Percentiles rank a stretch among this genome's conserved stretches.
phyloP scores from a whole-genome alignment of 495 filamentous ascomycete genomes.

The Lophium mytilinum region DNA sequence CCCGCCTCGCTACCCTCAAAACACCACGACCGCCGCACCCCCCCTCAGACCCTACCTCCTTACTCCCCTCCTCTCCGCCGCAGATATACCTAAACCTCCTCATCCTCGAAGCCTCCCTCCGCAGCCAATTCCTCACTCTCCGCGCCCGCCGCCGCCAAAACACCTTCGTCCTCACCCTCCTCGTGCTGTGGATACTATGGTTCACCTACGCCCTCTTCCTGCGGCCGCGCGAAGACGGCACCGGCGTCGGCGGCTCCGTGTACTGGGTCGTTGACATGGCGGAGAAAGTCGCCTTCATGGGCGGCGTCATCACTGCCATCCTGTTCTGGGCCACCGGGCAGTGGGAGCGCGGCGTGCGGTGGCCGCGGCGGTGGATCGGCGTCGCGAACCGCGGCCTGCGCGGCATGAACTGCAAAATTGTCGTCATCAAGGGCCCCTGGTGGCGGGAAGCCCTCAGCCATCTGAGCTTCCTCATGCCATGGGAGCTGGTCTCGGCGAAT shows the following conservation, averaged over 20 bases:
- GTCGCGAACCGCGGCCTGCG: constrained; percentile 83
- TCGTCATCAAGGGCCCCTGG: constrained; percentile 76
- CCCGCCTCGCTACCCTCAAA: constrained; percentile 20
- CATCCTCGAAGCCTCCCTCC: constrained; percentile 89
- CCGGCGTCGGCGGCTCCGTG: constrained; percentile 79
- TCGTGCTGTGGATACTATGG: constrained; percentile 68
- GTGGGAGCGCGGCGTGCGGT: constrained; percentile 89
- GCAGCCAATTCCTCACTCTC: constrained; percentile 83
- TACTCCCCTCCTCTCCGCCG: constrained; percentile 80
- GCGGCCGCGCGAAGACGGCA: constrained; percentile 82
- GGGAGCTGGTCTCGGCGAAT: constrained; percentile 14
- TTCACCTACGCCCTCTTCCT: constrained; percentile 85
- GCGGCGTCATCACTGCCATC: constrained; percentile 71
- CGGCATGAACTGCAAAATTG: constrained; percentile 90
- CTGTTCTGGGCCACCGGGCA: constrained; percentile 90
- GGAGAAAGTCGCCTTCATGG: constrained; percentile 81
- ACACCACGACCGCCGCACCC: constrained; percentile 32
- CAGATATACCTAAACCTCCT: constrained; percentile 98
- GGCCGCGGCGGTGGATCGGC: constrained; percentile 85
- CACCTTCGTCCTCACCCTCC: constrained; percentile 82
- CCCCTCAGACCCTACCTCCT: constrained; percentile 62
- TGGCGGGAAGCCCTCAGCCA: constrained; percentile 66
- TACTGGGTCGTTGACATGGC: constrained; percentile 91
- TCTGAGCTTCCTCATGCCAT: constrained; percentile 66
- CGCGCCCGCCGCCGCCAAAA: constrained; percentile 85